Evolutionary conservation across 179 eudicot genomes (phyloP), one percentile per base, ranked within the genome.

Genomic region (Vitellaria paradoxa): DNA sequence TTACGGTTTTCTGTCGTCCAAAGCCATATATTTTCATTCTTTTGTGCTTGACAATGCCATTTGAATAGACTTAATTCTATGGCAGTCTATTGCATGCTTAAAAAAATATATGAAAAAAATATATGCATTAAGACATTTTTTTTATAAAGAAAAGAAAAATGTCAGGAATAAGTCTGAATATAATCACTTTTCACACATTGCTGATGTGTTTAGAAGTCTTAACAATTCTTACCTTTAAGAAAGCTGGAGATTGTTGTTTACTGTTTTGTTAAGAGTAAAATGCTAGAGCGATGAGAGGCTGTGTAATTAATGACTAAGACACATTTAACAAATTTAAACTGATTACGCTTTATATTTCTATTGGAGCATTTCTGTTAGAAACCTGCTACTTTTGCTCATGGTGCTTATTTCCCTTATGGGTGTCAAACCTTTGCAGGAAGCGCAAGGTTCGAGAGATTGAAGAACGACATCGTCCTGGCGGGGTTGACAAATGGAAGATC

Each of bases 401-500:
- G 11, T 50, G 37, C 37, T 30, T 30, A 30, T 30, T 30, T 80
- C 18, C 68, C 52, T 50, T 26, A 23, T 52, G 45, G 9, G 15
- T 57, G 10, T 24, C 60, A 7, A 30, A 30, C 37, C 64, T 76
- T 23, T 80, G 68, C 86, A 94, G 99, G 92, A 95, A 91, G 82
- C 97, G 97, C 52, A 93, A 91, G 87, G 97, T 91, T 76, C 84
- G 85, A 62, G 98, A 94, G 82, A 93, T 92, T 15, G 97, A 89
- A 85, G 92, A 88, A 24, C 47, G 59, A 9, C 86, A 81, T 67
- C 88, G 82, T 55, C 96, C 98, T 52, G 93, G 59, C 69, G 87
- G 90, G 45, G 89, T 87, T 50, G 92, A 86, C 21, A 93, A 92
- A 73, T 91, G 98, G 98, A 93, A 87, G 85, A 85, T 72, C 23